Conservation (phyloP, 768 basidiomycete species). For the Cystobasidium onofrii region DNA sequence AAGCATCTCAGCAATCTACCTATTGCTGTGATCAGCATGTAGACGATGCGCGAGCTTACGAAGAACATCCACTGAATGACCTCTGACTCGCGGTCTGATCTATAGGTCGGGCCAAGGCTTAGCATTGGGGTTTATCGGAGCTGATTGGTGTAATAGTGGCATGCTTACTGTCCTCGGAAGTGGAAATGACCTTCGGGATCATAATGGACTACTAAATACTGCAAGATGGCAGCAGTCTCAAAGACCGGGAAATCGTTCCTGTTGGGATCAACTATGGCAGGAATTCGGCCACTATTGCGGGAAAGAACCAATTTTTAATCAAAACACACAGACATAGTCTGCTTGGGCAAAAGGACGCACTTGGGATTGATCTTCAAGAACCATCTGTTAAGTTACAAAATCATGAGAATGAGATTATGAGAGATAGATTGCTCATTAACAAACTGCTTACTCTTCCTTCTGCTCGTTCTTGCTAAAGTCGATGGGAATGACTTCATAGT, state of each 20-base stretch:
- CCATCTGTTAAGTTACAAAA: neutral
- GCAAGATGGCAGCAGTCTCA: constrained; percentile 33
- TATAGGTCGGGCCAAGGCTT: neutral
- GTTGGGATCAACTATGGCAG: constrained; percentile 38
- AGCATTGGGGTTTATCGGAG: neutral
- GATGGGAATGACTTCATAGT: constrained; percentile 33
- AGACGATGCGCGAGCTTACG: neutral
- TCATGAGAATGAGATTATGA: constrained; percentile 22
- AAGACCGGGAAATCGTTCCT: constrained; percentile 35
- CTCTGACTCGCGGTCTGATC: constrained; percentile 18
- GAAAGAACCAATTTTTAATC: too few relatives aligned
- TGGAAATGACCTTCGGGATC: constrained; percentile 33
- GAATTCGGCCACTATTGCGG: constrained; percentile 34
- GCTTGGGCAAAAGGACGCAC: neutral
- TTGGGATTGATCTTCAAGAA: constrained; percentile 3
- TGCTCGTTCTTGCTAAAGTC: constrained; percentile 35
- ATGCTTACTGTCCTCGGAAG: constrained; percentile 32
- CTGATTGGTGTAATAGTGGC: too few relatives aligned
- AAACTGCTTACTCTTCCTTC: constrained; percentile 1
- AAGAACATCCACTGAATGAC: constrained; percentile 31
- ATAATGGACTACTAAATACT: constrained; percentile 35
- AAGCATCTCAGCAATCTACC: neutral
- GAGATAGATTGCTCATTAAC: constrained; percentile 33
- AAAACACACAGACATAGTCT: too few relatives aligned
- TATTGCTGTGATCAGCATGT: neutral